Evolutionary conservation across 345 rosid genomes (phyloP).

Genomic region (Arabidopsis arenosa): DNA sequence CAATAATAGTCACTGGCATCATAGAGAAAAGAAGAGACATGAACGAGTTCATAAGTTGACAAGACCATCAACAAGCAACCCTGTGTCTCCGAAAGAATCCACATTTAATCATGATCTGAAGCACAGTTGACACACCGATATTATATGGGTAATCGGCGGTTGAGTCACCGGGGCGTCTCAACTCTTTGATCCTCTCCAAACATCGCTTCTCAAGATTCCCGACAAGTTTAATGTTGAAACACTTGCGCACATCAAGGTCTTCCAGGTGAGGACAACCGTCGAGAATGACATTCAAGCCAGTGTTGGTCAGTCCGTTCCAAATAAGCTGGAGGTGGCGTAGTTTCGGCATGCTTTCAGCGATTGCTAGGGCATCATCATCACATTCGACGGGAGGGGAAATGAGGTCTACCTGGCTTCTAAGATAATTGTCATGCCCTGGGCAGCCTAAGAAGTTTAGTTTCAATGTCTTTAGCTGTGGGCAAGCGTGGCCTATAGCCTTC

Average conservation of each 20-base stretch:
- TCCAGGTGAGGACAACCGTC: not conserved
- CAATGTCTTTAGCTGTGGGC: no score
- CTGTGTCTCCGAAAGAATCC: no score
- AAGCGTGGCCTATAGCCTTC: no score
- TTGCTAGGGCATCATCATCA: not conserved
- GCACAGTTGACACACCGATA: no score
- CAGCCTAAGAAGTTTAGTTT: no score
- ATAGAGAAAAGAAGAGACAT: no score
- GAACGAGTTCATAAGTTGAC: not conserved
- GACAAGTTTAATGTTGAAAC: not conserved
- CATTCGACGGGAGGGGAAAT: no score
- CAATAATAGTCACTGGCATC: not conserved
- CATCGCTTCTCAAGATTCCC: not conserved
- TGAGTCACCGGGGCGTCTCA: not conserved
- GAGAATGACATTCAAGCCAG: not conserved
- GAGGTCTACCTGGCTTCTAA: no score
- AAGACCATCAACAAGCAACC: no score
- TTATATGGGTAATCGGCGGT: not conserved
- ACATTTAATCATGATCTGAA: no score
- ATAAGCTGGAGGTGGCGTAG: not conserved
- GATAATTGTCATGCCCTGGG: no score
- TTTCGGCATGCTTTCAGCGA: not conserved
- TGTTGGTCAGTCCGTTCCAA: not conserved
- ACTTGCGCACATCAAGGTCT: not conserved
- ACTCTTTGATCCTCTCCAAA: not conserved